Conservation (phyloP, 768 basidiomycete species). For the Naganishia vaughanmartiniae region DNA sequence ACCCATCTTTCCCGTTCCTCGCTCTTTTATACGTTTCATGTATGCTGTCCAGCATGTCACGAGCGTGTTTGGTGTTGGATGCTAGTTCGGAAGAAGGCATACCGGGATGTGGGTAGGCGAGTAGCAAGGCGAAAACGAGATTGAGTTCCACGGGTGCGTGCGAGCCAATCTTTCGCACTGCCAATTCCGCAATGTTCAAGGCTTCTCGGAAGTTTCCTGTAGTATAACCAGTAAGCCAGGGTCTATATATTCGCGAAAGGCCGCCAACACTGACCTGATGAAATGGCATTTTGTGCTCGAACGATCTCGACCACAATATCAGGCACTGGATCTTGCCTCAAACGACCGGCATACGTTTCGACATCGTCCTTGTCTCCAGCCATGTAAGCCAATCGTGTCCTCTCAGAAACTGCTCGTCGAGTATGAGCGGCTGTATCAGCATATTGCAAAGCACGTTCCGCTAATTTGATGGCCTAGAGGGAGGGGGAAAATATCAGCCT, state of each 20-base stretch:
- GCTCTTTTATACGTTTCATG: slow-evolving; percentile 55
- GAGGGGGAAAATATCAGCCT: slow-evolving; percentile 35
- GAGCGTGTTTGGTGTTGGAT: slow-evolving; percentile 69
- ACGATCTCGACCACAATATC: slow-evolving; percentile 73
- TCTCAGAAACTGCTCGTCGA: slow-evolving; percentile 75
- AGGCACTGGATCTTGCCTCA: slow-evolving; percentile 60
- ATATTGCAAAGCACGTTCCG: slow-evolving; percentile 89
- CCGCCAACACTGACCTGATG: slow-evolving; percentile 60
- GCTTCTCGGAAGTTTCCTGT: slow-evolving; percentile 45
- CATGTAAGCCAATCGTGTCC: slow-evolving; percentile 78
- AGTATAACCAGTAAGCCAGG: neutral
- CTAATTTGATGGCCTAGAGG: slow-evolving; percentile 77
- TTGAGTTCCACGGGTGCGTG: slow-evolving; percentile 71
- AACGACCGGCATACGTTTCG: slow-evolving; percentile 63
- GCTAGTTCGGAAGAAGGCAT: slow-evolving; percentile 69
- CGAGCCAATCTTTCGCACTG: slow-evolving; percentile 47
- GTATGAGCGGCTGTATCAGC: slow-evolving; percentile 66
- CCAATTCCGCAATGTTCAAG: slow-evolving; percentile 50
- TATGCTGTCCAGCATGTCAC: slow-evolving; percentile 69
- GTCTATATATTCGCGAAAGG: neutral
- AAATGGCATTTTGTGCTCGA: slow-evolving; percentile 80
- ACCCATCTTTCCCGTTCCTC: slow-evolving; percentile 47
- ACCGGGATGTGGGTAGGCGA: slow-evolving; percentile 76
- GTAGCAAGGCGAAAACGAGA: slow-evolving; percentile 82
- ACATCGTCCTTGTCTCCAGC: slow-evolving; percentile 65